Base-by-base conservation (phyloP, 176 grass and related monocot species). In the Musa schizocarpa region DNA sequence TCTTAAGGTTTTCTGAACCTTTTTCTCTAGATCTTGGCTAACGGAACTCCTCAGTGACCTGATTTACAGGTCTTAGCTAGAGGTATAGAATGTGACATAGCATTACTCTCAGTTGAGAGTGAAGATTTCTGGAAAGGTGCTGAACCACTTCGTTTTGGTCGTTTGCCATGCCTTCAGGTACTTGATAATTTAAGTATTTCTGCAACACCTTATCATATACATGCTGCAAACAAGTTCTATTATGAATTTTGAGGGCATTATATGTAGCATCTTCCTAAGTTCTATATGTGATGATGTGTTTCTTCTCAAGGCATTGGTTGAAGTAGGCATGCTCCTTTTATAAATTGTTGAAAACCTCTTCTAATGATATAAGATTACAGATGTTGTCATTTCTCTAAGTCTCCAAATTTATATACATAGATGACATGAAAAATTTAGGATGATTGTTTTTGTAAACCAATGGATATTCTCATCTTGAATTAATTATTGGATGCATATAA, bases 51-150 rank as follows among this genome's bases (percentile, higher is more conserved):
- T 62, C 78, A 80, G 73, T 68, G 52, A 70, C 53, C 50, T 86
- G 67, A 77, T 81, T 81, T 65, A 77, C 89, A 94, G 90, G 95
- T 99, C 83, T 87, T 99, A 93, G 95, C 95, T 29, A 89, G 84
- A 74, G 95, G 95, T 50, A 65, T 83, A 10, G 95, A 99, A 80
- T 99, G 95, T 50, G 95, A 99, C 76, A 92, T 99, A 89, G 95
- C 95, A 63, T 85, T 99, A 78, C 84, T 99, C 25, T 91, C 95
- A 58, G 90, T 99, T 68, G 95, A 99, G 81, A 94, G 81, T 81
- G 90, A 94, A 73, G 91, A 99, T 50, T 99, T 99, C 66, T 94
- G 95, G 95, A 85, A 76, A 89, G 90, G 88, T 80, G 82, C 90
- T 69, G 76, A 99, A 56, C 82, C 90, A 87, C 90, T 99, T 85